Evolutionary conservation across 148 eudicot species (phyloP).

Genomic region (Agrostemma githago): DNA sequence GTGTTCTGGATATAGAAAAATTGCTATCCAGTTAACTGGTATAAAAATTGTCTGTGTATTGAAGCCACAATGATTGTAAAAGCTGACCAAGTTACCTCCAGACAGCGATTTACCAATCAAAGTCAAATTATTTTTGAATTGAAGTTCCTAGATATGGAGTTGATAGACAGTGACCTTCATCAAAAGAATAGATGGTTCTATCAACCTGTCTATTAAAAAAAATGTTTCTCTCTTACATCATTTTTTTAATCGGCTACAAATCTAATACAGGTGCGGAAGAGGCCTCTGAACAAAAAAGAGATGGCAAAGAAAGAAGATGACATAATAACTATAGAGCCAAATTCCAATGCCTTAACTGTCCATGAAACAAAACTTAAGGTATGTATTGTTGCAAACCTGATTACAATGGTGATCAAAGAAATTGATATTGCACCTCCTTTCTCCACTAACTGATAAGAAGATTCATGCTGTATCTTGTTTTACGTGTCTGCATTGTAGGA

Average conservation of each 20-base stretch:
- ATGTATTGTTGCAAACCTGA: not conserved
- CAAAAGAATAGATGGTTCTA: not conserved
- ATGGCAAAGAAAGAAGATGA: conserved; percentile 64
- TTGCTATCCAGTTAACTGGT: not conserved
- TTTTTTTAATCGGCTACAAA: conserved; percentile 10
- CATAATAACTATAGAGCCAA: conserved; percentile 54
- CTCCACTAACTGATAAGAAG: not conserved
- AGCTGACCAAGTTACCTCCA: not conserved
- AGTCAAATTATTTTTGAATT: not conserved
- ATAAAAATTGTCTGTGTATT: not conserved
- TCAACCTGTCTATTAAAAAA: not conserved
- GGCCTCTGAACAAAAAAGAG: conserved; percentile 80
- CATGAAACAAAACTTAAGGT: conserved; percentile 81
- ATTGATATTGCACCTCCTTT: not conserved
- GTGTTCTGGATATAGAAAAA: not conserved
- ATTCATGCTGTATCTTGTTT: not conserved
- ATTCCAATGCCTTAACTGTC: conserved; percentile 55
- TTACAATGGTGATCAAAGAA: not conserved
- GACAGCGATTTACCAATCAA: not conserved
- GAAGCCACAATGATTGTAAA: not conserved
- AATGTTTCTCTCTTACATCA: not conserved
- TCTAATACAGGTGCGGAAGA: conserved; percentile 66
- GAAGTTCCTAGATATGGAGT: not conserved
- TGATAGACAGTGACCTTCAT: not conserved
- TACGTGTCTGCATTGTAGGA: not conserved